Conservation (phyloP, 2,329 filamentous ascomycete species). For the Sporothrix euskadiensis region DNA sequence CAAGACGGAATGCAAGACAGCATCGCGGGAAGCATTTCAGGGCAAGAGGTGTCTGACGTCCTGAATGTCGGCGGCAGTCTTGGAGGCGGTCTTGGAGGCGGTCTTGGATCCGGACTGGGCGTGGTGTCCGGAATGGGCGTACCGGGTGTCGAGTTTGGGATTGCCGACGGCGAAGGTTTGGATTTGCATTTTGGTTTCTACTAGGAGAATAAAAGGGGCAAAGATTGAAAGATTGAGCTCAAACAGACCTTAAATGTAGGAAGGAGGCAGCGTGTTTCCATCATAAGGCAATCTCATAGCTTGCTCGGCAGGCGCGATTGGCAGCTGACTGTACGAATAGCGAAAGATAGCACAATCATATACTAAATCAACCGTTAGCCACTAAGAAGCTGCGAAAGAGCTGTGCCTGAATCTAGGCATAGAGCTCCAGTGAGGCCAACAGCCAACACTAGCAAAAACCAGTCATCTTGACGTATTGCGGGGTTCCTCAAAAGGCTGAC, state of each 20-base stretch:
- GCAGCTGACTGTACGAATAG: not conserved
- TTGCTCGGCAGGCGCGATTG: not conserved
- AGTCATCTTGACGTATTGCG: conserved; percentile 4
- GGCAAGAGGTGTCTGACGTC: not conserved
- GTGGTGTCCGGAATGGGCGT: not conserved
- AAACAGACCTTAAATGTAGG: not conserved
- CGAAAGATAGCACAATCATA: not conserved
- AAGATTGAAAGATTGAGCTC: not conserved
- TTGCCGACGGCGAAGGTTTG: conserved; percentile 7
- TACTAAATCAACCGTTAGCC: not conserved
- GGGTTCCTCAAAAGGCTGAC: not conserved
- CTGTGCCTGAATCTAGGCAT: not conserved
- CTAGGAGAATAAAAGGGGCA: not conserved
- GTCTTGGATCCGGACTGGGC: not conserved
- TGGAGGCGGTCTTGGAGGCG: not conserved
- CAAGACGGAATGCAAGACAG: not conserved
- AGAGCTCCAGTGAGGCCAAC: not conserved
- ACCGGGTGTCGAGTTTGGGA: conserved; percentile 6
- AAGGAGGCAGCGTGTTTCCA: not conserved
- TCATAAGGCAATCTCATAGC: not conserved
- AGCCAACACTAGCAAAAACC: not conserved
- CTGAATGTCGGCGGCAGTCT: not conserved
- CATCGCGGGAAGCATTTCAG: not conserved
- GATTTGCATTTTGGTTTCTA: conserved; percentile 14
- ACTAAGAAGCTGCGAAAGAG: not conserved